phyloP scores from a whole-genome alignment of 2,329 filamentous ascomycete genomes.

The Xylogone sp. region DNA sequence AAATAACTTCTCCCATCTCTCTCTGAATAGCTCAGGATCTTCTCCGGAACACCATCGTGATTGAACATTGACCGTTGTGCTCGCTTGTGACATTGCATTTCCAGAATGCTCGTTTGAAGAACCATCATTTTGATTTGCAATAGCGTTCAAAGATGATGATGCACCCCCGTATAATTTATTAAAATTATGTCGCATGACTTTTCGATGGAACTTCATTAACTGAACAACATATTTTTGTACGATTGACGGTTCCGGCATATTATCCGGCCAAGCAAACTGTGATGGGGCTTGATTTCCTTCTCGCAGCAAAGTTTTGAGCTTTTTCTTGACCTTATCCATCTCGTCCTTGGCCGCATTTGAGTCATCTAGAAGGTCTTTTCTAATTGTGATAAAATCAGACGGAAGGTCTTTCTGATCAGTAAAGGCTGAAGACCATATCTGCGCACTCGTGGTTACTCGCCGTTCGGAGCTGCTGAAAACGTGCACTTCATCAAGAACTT shows the following conservation, averaged over 20 bases:
- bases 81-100: constrained; percentile 54
- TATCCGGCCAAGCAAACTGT: constrained; percentile 97
- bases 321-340: constrained; percentile 99
- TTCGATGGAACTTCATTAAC: constrained; percentile 94
- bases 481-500: constrained; percentile 86
- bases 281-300: constrained; percentile 91
- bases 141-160: constrained; percentile 57
- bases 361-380: constrained; percentile 93
- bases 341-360: constrained; percentile 98
- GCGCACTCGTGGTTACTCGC: constrained; percentile 89
- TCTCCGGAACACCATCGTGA: constrained; percentile 94
- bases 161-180: constrained; percentile 68
- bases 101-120: constrained; percentile 36
- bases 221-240: constrained; percentile 91
- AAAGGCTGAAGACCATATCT: constrained; percentile 92
- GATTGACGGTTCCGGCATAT: constrained; percentile 89
- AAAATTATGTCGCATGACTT: constrained; percentile 94
- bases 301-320: constrained; percentile 86
- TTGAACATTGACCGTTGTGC: constrained; percentile 69
- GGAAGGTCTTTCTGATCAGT: constrained; percentile 81
- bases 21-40: constrained; percentile 89
- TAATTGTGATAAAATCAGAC: constrained; percentile 81
- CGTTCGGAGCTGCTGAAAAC: constrained; percentile 96
- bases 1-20: constrained; percentile 98
- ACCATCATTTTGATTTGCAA: constrained; percentile 44